These are phyloP conservation scores for Aspergillus bridgeri DNA, from an alignment of 495 filamentous ascomycete genomes.

Conservation along the genomic window DNA sequence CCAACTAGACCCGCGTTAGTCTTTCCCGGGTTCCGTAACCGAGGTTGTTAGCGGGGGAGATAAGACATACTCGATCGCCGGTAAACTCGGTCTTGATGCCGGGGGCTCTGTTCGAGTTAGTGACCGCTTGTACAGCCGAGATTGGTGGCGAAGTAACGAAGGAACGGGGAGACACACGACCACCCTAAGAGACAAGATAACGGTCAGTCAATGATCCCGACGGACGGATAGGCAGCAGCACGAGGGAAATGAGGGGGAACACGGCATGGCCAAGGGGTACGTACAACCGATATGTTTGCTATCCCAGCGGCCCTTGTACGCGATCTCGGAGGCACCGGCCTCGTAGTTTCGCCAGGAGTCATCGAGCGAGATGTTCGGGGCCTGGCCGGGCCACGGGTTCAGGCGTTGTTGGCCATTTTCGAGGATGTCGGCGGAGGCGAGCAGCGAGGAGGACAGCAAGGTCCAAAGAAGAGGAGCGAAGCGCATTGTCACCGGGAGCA, in stretches of 20 bases:
- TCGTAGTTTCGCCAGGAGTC: constrained; percentile 49
- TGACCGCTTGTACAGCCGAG: neutral
- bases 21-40: neutral
- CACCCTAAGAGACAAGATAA: constrained; percentile 25
- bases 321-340: constrained; percentile 54
- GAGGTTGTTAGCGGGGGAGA: neutral
- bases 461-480: neutral
- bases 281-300: constrained; percentile 63
- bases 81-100: constrained; percentile 64
- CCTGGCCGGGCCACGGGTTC: constrained; percentile 34
- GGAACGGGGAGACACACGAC: constrained; percentile 28
- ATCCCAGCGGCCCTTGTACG: constrained; percentile 69
- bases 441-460: constrained; percentile 17
- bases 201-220: neutral
- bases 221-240: no score
- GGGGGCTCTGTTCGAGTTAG: constrained; percentile 40
- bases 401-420: constrained; percentile 57
- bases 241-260: neutral
- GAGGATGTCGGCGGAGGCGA: constrained; percentile 47
- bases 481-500: constrained; percentile 4
- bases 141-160: neutral
- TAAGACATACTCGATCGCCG: constrained; percentile 44
- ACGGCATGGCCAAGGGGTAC: constrained; percentile 19
- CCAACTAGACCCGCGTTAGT: constrained; percentile 27
- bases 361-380: constrained; percentile 24